Evolutionary conservation across 495 filamentous ascomycete genomes (phyloP).

Genomic region (Sabuloglossum arenarium): DNA sequence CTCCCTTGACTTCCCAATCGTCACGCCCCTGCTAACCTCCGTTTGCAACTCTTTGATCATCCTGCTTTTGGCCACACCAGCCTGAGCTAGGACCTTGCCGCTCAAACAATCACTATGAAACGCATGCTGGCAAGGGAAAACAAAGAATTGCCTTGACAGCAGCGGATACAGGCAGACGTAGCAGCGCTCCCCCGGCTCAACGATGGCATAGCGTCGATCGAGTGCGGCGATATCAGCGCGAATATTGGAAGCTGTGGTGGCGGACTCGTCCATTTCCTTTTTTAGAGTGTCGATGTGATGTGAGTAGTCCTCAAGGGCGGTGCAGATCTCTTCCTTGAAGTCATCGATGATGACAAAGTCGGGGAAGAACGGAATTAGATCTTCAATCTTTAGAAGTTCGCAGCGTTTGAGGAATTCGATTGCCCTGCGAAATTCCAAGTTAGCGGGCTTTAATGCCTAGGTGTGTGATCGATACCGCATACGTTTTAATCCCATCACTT

Average conservation of each 20-base stretch:
- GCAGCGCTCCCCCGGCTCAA: conserved; percentile 89
- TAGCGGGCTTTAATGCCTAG: neutral
- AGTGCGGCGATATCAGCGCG: conserved; percentile 65
- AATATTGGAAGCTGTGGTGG: conserved; percentile 72
- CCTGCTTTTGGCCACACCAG: conserved; percentile 48
- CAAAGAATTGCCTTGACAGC: conserved; percentile 80
- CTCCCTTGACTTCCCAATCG: conserved; percentile 46
- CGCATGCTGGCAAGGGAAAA: conserved; percentile 94
- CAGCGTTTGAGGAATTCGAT: conserved; percentile 87
- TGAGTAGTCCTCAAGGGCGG: conserved; percentile 76
- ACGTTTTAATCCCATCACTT: conserved; percentile 65
- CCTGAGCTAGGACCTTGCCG: conserved; percentile 56
- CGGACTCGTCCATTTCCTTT: conserved; percentile 86
- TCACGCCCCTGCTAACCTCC: conserved; percentile 50
- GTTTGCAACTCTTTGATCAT: conserved; percentile 71
- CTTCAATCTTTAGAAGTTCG: conserved; percentile 82
- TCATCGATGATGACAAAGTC: conserved; percentile 98
- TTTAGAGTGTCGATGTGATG: conserved; percentile 77
- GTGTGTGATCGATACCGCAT: neutral
- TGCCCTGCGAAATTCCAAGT: conserved; percentile 20
- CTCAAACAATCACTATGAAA: conserved; percentile 91
- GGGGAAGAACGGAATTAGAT: conserved; percentile 93
- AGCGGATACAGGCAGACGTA: conserved; percentile 71
- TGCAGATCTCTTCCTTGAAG: conserved; percentile 96
- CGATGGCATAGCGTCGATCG: conserved; percentile 81